A percentile compares a stretch with the other conserved stretches of the same genome.
Evolutionary conservation across 73 alveolate genomes (phyloP).

Genomic region (Stentor roeselii): DNA sequence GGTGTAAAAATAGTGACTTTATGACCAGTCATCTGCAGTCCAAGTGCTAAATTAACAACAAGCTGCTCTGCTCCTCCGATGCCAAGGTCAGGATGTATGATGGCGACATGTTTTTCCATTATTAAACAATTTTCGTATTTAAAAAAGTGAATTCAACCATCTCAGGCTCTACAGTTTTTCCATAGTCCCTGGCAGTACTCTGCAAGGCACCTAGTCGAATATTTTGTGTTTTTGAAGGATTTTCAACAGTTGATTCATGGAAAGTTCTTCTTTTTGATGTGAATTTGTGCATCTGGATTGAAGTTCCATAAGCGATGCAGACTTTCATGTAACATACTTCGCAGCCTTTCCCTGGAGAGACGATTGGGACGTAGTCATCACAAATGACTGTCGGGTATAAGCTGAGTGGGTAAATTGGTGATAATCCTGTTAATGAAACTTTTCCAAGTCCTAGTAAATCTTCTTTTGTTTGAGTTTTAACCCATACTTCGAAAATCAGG

Average conservation of each 20-base stretch:
- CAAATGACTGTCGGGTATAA: background rate
- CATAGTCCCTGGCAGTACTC: too few species aligned
- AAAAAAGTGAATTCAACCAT: too few species aligned
- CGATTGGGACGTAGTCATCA: background rate
- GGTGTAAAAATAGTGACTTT: constrained; percentile 91
- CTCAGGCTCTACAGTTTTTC: too few species aligned
- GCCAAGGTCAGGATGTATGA: constrained; percentile 97
- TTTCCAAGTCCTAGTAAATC: background rate
- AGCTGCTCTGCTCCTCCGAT: constrained; percentile 99
- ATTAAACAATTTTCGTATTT: background rate
- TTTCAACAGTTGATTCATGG: too few species aligned
- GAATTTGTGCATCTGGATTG: background rate
- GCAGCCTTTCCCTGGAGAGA: background rate
- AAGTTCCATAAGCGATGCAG: background rate
- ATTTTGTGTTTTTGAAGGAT: too few species aligned
- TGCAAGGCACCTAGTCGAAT: too few species aligned
- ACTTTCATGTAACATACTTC: background rate
- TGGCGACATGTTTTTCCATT: constrained; percentile 51
- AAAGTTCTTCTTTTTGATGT: too few species aligned
- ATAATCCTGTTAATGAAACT: background rate
- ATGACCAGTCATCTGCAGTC: constrained; percentile 82
- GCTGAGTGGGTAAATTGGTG: background rate
- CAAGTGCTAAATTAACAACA: constrained; percentile 91
- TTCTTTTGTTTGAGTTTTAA: background rate
- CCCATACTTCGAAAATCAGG: background rate